phyloP scores from a whole-genome alignment of 2,329 filamentous ascomycete species.

The Amauroascus niger region DNA sequence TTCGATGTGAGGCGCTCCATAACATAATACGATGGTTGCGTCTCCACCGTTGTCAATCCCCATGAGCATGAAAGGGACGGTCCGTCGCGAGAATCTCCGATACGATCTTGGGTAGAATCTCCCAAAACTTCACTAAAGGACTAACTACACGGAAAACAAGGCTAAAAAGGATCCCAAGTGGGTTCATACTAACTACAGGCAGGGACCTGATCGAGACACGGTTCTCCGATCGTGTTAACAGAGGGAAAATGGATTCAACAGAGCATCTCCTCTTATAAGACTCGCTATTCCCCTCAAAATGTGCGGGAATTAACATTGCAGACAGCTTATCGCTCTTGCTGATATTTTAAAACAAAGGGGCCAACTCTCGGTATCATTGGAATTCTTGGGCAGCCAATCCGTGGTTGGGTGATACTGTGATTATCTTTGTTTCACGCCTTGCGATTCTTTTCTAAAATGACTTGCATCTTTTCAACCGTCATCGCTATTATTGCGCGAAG shows the following conservation, averaged over 20 bases:
- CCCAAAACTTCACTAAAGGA: background rate
- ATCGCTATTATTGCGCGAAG: too few relatives aligned
- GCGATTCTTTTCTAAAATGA: too few relatives aligned
- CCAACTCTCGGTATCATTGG: too few relatives aligned
- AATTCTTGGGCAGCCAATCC: too few relatives aligned
- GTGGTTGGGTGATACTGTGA: too few relatives aligned
- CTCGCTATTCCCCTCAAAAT: too few relatives aligned
- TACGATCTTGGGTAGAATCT: background rate
- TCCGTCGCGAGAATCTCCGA: background rate
- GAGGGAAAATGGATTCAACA: background rate
- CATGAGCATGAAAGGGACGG: background rate
- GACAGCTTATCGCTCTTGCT: background rate
- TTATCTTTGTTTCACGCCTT: too few relatives aligned
- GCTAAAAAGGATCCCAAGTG: background rate
- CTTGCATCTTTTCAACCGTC: too few relatives aligned
- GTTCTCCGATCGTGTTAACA: background rate
- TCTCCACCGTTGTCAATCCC: background rate
- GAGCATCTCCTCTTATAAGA: background rate
- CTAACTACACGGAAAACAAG: background rate
- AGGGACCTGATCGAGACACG: background rate
- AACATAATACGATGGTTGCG: too few relatives aligned
- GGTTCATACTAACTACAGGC: background rate
- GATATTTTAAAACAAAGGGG: background rate
- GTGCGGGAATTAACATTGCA: background rate
- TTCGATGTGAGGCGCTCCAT: too few relatives aligned